A percentile compares a stretch with the other conserved stretches of the same genome.
Conservation (phyloP, 1,139 yeast genomes). For the Suhomyces guaymorum region DNA sequence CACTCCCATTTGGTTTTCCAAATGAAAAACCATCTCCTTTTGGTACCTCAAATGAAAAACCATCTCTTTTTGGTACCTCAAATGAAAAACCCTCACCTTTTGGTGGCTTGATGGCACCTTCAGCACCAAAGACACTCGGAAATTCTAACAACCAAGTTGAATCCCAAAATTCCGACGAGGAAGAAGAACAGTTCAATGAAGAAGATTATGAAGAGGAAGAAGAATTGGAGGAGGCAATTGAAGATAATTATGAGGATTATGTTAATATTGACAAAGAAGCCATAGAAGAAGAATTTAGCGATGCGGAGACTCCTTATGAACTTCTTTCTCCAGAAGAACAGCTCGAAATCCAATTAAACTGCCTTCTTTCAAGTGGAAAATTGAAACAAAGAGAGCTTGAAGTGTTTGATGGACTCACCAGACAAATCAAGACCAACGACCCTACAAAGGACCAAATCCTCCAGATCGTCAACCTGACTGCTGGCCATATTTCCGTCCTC, state of each 20-base stretch:
- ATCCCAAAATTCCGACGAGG: too few species aligned
- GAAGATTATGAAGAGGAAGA: too few species aligned
- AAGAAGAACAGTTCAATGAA: too few species aligned
- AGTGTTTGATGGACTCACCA: constrained; percentile 13
- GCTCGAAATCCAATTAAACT: constrained; percentile 3
- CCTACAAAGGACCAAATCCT: constrained; percentile 7
- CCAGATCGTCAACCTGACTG: constrained; percentile 10
- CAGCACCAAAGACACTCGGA: too few species aligned
- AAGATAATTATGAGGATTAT: too few species aligned
- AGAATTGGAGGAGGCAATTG: too few species aligned
- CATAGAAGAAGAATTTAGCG: not conserved
- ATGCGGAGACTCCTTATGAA: not conserved
- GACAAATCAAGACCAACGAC: constrained; percentile 3
- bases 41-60: not conserved
- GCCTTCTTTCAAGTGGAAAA: constrained; percentile 10
- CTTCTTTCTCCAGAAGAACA: constrained; percentile 6
- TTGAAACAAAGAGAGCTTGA: constrained; percentile 13
- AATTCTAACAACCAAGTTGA: too few species aligned
- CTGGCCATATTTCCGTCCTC: constrained; percentile 13
- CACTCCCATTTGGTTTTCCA: not conserved
- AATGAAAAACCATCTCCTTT: not conserved
- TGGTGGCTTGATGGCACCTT: not conserved
- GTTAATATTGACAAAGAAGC: too few species aligned
- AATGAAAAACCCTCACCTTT: not conserved
- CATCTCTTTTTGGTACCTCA: not conserved